Base-by-base conservation (phyloP, 805 yeast genomes). In the Zygosaccharomyces lentus region DNA sequence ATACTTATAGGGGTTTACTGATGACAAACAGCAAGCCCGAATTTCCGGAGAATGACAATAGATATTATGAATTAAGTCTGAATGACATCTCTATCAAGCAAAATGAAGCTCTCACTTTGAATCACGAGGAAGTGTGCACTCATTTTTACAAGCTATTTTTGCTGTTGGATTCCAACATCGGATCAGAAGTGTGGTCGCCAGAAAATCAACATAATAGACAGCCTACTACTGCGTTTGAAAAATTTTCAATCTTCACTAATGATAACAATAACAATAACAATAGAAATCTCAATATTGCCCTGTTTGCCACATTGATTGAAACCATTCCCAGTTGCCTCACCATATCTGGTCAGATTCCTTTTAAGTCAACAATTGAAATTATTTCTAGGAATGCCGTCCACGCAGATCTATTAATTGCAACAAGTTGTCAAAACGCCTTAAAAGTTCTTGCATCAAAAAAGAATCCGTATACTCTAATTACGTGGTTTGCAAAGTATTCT, bases 341-440 rank as follows among this genome's bases (percentile, higher is more conserved):
- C 35, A 64, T 73, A 3, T 60, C 69, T 40, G 62, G 65, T 31
- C 75, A 69, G 19, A 71, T 82, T 2, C 76, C 80, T 9, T 81
- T 82, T 56, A 75, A 84, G 46, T 75, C 78, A 26, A 69, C 84
- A 2, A 78, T 90, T 21, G 98, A 91, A 48, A 69, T 88, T 2
- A 68, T 93, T 12, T 81, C 90, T 34, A 73, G 87, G 46, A 88
- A 89, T 59, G 77, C 87, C 2, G 78, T 83, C 1, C 95, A 89
- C 62, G 71, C 75, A 2, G 82, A 82, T 51, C 66, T 65, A 4
- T 68, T 74, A n/a, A 79, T 90, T 7, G 74, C 89, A 1, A 66
- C 69, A 13, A 83, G 89, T 26, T 77, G 93, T 0, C 70, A 80
- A 9, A 71, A 69, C 37, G 78, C 95, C 1, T 66, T 90, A 42